Conservation (phyloP, 345 rosid species). For the Gossypium longicalyx region DNA sequence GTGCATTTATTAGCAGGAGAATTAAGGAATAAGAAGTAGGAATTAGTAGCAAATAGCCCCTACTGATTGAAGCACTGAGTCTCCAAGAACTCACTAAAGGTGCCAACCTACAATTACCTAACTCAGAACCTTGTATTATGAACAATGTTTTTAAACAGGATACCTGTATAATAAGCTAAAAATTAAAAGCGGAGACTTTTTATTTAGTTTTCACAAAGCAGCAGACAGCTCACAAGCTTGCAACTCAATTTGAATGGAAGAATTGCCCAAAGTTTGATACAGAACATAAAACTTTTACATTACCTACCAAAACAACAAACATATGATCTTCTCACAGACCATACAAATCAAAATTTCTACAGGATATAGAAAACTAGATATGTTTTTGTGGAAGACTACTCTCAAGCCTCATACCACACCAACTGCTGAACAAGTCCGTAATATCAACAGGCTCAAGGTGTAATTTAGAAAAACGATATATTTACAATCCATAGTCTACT, state of each 20-base stretch:
- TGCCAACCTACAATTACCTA: too few relatives aligned
- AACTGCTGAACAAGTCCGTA: constrained; percentile 4
- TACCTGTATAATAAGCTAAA: not conserved
- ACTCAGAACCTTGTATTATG: not conserved
- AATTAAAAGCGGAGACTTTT: not conserved
- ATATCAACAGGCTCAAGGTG: not conserved
- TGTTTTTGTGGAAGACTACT: not conserved
- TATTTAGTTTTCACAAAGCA: not conserved
- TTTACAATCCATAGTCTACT: not conserved
- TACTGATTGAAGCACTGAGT: not conserved
- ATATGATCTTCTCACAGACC: not conserved
- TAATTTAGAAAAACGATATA: not conserved
- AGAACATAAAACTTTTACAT: constrained; percentile 2
- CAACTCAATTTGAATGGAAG: constrained; percentile 26
- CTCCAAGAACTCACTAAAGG: not conserved
- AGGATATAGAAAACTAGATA: constrained; percentile 13
- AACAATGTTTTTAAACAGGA: not conserved
- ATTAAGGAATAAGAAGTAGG: not conserved
- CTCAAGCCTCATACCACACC: not conserved
- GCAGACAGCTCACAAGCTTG: constrained; percentile 4
- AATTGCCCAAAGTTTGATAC: not conserved
- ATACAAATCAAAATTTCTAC: constrained; percentile 17
- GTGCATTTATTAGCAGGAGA: not conserved
- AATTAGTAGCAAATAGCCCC: not conserved
- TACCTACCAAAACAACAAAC: not conserved